phyloP scores from a whole-genome alignment of 2,329 filamentous ascomycete species.

The Raffaelea arxii region DNA sequence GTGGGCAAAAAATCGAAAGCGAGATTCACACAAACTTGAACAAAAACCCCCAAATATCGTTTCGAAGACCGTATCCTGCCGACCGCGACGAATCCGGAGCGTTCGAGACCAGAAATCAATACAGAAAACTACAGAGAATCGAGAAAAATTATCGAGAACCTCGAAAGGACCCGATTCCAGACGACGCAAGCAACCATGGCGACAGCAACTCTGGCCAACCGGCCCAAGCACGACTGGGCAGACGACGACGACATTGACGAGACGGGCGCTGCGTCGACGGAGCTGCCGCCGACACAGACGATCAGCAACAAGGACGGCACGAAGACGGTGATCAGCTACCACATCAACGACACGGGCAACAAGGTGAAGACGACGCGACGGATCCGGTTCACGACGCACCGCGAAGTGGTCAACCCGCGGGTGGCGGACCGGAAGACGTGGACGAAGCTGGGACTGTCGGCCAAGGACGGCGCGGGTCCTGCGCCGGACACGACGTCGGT shows the following conservation, averaged over 20 bases:
- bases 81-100: not conserved
- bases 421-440: slow-evolving; percentile 91
- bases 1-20: slow-evolving; percentile 11
- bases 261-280: slow-evolving; percentile 34
- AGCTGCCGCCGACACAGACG: slow-evolving; percentile 77
- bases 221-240: slow-evolving; percentile 68
- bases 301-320: slow-evolving; percentile 97
- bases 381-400: slow-evolving; percentile 84
- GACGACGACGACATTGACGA: slow-evolving; percentile 88
- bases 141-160: too few species aligned
- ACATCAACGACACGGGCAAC: slow-evolving; percentile 84
- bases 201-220: slow-evolving; percentile 10
- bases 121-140: not conserved
- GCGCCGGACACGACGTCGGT: slow-evolving; percentile 84
- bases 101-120: too few species aligned
- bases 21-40: slow-evolving; percentile 7
- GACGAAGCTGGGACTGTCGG: slow-evolving; percentile 86
- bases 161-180: too few species aligned
- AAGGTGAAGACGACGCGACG: slow-evolving; percentile 96
- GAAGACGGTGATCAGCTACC: slow-evolving; percentile 87
- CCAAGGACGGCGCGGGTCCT: slow-evolving; percentile 74
- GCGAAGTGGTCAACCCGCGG: slow-evolving; percentile 89
- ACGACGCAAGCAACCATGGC: slow-evolving; percentile 12
- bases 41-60: slow-evolving; percentile 5
- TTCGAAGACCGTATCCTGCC: too few species aligned